phyloP scores from a whole-genome alignment of 805 yeast genomes.

The Candida gorgasii region DNA sequence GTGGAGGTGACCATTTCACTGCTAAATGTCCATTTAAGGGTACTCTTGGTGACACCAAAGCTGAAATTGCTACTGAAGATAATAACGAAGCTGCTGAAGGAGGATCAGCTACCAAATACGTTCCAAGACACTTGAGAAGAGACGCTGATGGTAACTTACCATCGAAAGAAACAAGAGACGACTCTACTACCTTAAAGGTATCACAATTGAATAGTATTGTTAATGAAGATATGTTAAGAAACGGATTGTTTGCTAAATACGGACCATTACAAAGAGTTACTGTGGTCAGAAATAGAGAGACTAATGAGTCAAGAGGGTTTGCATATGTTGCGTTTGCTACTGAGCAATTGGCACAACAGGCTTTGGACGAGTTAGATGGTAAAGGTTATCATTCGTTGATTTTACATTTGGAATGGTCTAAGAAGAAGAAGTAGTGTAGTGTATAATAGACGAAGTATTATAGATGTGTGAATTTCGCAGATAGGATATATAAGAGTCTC shows the following conservation, averaged over 20 bases:
- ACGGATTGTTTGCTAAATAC: conserved; percentile 65
- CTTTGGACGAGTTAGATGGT: conserved; percentile 77
- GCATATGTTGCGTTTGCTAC: conserved; percentile 86
- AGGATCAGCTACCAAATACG: conserved; percentile 35
- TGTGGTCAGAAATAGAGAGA: conserved; percentile 86
- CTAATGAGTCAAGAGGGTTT: conserved; percentile 92
- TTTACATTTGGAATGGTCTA: conserved; percentile 50
- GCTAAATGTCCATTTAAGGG: conserved; percentile 95
- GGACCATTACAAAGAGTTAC: conserved; percentile 75
- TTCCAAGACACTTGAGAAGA: conserved; percentile 47
- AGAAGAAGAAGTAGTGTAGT: conserved; percentile 39
- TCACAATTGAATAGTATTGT: conserved; percentile 87
- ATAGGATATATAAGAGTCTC: too few relatives aligned
- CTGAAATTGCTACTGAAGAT: conserved; percentile 41
- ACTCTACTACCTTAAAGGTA: conserved; percentile 82
- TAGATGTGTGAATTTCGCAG: background rate
- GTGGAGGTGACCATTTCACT: conserved; percentile 94
- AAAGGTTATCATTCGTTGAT: conserved; percentile 91
- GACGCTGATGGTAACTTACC: conserved; percentile 45
- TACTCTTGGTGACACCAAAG: conserved; percentile 56
- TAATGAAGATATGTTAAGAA: conserved; percentile 76
- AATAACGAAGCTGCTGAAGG: conserved; percentile 13
- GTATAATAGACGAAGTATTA: conserved; percentile 11
- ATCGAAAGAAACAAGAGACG: conserved; percentile 61
- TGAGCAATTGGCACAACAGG: conserved; percentile 69